A percentile compares a stretch with the other conserved stretches of the same genome.
phyloP scores from a whole-genome alignment of 257 asterid species.

The Anisodus acutangulus region DNA sequence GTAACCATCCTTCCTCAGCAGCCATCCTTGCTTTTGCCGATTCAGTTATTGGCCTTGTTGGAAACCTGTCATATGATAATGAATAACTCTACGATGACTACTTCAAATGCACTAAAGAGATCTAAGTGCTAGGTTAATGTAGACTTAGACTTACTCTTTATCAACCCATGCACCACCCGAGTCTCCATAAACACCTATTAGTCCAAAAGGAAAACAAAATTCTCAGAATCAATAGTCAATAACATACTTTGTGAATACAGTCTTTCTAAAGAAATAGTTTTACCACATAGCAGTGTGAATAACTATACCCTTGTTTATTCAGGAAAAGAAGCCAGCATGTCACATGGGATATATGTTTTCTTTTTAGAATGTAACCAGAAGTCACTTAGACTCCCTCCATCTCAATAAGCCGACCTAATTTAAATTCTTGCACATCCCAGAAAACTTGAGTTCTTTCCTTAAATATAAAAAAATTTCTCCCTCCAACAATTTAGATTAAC shows the following conservation, averaged over 20 bases:
- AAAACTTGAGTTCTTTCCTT: background rate
- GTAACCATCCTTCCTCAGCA: conserved; percentile 85
- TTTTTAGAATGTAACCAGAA: background rate
- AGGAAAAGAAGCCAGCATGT: background rate
- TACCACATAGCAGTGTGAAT: background rate
- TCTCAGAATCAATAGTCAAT: conserved; percentile 17
- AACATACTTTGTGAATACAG: background rate
- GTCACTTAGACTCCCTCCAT: background rate
- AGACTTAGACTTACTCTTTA: conserved; percentile 65
- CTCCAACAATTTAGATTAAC: background rate
- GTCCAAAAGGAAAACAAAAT: conserved; percentile 32
- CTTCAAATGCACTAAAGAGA: conserved; percentile 29
- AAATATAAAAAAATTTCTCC: background rate
- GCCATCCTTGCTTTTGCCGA: conserved; percentile 59
- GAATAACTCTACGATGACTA: conserved; percentile 35
- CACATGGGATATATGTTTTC: background rate
- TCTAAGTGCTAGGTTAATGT: background rate
- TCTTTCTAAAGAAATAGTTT: background rate
- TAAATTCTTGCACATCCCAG: background rate
- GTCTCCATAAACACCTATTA: conserved; percentile 85
- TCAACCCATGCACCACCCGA: conserved; percentile 84
- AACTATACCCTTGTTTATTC: background rate
- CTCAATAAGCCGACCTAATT: background rate
- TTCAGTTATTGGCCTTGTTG: conserved; percentile 54
- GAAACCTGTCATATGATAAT: conserved; percentile 55